Conservation (phyloP, 495 filamentous ascomycete species). For the Penicillium silybi region DNA sequence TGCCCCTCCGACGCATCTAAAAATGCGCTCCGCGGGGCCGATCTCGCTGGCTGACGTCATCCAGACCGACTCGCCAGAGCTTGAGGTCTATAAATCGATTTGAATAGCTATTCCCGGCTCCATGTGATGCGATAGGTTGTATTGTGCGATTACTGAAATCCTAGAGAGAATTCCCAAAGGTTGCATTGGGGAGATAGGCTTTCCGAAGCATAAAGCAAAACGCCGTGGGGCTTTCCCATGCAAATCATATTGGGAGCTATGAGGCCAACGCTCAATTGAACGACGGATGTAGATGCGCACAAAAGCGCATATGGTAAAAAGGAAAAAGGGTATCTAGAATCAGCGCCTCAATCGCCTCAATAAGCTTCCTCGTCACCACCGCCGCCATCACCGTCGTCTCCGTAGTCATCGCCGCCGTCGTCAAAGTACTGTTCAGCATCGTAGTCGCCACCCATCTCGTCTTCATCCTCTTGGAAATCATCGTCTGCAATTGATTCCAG, state of each 20-base stretch:
- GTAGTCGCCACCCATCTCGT: constrained; percentile 57
- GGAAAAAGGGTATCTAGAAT: constrained; percentile 37
- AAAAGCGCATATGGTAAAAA: constrained; percentile 6
- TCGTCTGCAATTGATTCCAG: constrained; percentile 54
- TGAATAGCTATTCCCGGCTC: neutral
- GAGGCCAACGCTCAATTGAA: constrained; percentile 11
- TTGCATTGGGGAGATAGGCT: neutral
- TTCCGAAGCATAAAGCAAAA: neutral
- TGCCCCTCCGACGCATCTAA: constrained; percentile 12
- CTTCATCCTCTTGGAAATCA: constrained; percentile 54
- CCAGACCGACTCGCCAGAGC: constrained; percentile 5
- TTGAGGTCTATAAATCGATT: too few relatives aligned
- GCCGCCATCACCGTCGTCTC: constrained; percentile 48
- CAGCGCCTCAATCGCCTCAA: constrained; percentile 32
- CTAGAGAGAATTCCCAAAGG: neutral
- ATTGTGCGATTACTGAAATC: too few relatives aligned
- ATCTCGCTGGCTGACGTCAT: constrained; percentile 29
- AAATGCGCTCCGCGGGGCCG: constrained; percentile 11
- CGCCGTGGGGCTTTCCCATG: constrained; percentile 1
- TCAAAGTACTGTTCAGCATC: constrained; percentile 67
- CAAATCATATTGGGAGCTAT: constrained; percentile 8
- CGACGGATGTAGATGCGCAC: constrained; percentile 1
- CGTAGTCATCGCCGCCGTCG: constrained; percentile 56
- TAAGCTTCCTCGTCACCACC: constrained; percentile 50
- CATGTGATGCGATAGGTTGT: too few relatives aligned